Base-by-base conservation (phyloP, 352 stramenopile genomes). In the Phytophthora sojae region DNA sequence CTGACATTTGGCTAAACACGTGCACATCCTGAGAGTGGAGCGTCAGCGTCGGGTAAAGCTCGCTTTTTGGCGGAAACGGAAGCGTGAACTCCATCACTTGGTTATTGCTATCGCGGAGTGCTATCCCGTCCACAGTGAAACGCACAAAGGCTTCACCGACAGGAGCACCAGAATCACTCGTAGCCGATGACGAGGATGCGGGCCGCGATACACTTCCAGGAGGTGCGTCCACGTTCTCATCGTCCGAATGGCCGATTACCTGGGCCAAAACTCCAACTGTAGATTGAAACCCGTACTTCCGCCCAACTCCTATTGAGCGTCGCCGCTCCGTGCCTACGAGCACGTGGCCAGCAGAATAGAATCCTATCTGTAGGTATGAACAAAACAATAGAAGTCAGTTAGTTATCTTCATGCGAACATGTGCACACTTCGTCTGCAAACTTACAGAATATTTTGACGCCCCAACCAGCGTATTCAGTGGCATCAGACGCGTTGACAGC, bases 1-100 rank as follows among this genome's bases (percentile, higher is more conserved):
- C 81, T 49, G 88, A 95, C 69, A 96, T 94, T 26, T 88, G 85
- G 32, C 86, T 88, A 57, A 90, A 86, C 12, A 94, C 88, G 50
- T 90, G 84, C 19, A 93, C 76, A 52, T 91, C 83, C 49, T 93
- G 89, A 23, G 88, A 94, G 77, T 96, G 88, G 42, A 96, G 79
- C 25, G 88, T 94, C 63, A 96, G 74, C 2, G 89, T 96, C 62
- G 89, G 89, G 59, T 87, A 96, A 64, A 96, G 71, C 54, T 96
- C 89, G 21, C 79, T 85, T 25, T 76, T 70, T 0, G 85, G 72
- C 25, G 88, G 84, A 39, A 94, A 85, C 23, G 76, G 72, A 42
- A 94, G 52, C 21, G 73, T 74, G 57, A 91, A 90, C 62, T 91
- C 77, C 60, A 93, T 72, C 59, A 91, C 78, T 8, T 78, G 51